These are phyloP conservation scores for Aphanomyces invadans DNA, from an alignment of 352 stramenopile species.

Conservation along the genomic window DNA sequence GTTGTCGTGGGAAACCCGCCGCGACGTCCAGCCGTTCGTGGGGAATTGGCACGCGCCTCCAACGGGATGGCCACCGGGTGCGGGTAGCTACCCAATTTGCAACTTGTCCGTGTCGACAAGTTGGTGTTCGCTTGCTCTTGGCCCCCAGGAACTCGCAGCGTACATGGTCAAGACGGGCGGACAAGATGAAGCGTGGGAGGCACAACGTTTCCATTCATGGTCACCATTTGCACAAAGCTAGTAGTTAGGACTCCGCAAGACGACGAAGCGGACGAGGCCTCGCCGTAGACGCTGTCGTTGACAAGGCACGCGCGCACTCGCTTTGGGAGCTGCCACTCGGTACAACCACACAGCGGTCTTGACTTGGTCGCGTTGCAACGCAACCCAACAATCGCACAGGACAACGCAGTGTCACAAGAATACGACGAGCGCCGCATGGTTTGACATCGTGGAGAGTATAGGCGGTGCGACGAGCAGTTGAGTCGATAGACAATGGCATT, in stretches of 20 bases:
- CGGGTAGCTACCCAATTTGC: constrained; percentile 85
- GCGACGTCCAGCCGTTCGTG: constrained; percentile 82
- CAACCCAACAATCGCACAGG: not conserved
- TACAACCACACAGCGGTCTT: not conserved
- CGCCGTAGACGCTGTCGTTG: not conserved
- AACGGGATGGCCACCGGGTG: constrained; percentile 83
- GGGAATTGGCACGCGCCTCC: constrained; percentile 78
- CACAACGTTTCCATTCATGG: not conserved
- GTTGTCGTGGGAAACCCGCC: constrained; percentile 87
- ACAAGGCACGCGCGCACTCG: not conserved
- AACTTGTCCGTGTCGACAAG: constrained; percentile 76
- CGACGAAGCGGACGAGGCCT: not conserved
- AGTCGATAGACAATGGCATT: constrained; percentile 53
- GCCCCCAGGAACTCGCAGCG: constrained; percentile 64
- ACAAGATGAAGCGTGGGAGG: not conserved
- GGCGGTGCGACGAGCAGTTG: constrained; percentile 29
- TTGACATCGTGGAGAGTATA: constrained; percentile 42
- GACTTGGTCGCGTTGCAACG: not conserved
- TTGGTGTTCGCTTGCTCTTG: constrained; percentile 70
- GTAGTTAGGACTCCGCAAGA: not conserved
- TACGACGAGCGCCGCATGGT: constrained; percentile 25
- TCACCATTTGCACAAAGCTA: not conserved
- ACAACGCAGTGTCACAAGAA: too few relatives aligned
- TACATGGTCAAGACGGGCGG: constrained; percentile 91
- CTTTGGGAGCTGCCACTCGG: not conserved